Base-by-base conservation (phyloP, 1,284 basidiomycete genomes). In the Boletus chippewaensis region DNA sequence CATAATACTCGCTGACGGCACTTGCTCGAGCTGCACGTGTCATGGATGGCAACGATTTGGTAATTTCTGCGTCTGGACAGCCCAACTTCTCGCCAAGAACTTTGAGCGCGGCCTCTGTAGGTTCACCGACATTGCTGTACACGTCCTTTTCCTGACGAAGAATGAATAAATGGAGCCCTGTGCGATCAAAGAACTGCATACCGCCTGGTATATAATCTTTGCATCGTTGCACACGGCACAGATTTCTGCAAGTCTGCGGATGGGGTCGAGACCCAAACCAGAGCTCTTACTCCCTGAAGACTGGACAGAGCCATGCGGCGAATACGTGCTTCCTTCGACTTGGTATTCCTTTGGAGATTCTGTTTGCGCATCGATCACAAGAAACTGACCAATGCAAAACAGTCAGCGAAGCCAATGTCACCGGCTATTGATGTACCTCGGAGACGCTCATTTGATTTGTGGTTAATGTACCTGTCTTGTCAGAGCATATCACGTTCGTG, bases 381-480 rank as follows among this genome's bases (percentile, higher is more conserved):
- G 69, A 72, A 95, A 93, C 87, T 91, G 53, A 16, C 13, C 18
- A 16, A 5, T 16, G 49, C 39, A 39, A 31, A 44, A 32, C 47
- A 54, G 48, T 54, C 50, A 57, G 57, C 47, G 22, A 51, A 44
- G 38, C 40, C 5, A 41, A 41, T 15, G 32, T 22, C 34, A 46
- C 2, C 18, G 22, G 42, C 11, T 15, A 16, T 29, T 4, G 36
- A 73, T 77, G 50, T 63, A 90, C 90, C 70, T 80, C 83, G 29
- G 91, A 84, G 16, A 96, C 90, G 59, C 89, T 90, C 94, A 97
- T 96, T 66, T 96, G 92, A 70, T 94, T 96, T 13, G 92, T 96
- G 5, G 94, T 96, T 59, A 97, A 69, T 15, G 94, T 96, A 44
- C 93, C 94, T 16, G 94, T 97, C 77, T 97, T 97, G 74, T 97